These are phyloP conservation scores for Candida pseudofarinosa DNA, from an alignment of 805 yeast species.

Conservation along the genomic window DNA sequence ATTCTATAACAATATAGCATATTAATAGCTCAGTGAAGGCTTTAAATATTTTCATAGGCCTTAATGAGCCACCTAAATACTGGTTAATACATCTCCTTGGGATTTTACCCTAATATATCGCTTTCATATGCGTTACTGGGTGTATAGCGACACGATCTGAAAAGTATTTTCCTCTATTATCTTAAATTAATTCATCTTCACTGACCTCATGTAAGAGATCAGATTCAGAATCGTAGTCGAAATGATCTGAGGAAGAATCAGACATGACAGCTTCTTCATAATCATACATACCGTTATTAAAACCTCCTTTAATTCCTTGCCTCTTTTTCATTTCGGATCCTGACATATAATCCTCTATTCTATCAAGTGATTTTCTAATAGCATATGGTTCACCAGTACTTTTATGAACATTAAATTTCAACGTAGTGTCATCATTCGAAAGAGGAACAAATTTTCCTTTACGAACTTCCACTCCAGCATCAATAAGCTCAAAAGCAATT, in stretches of 20 bases:
- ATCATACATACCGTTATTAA: conserved; percentile 41
- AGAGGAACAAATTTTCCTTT: conserved; percentile 51
- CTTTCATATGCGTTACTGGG: too few relatives aligned
- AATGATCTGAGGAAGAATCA: neutral
- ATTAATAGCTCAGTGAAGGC: neutral
- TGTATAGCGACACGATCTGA: too few relatives aligned
- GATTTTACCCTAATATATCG: too few relatives aligned
- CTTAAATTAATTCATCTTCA: too few relatives aligned
- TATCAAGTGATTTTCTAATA: conserved; percentile 19
- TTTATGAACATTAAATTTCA: conserved; percentile 41
- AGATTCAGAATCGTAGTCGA: neutral
- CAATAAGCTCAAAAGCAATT: conserved; percentile 41
- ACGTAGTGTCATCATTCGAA: conserved; percentile 36
- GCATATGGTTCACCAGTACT: conserved; percentile 38
- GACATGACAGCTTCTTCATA: conserved; percentile 18
- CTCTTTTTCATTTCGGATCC: conserved; percentile 16
- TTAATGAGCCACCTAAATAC: neutral
- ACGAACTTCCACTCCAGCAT: conserved; percentile 43
- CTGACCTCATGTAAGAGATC: too few relatives aligned
- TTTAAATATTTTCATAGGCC: neutral
- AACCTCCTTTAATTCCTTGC: conserved; percentile 14
- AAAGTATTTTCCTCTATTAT: too few relatives aligned
- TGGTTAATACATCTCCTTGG: neutral
- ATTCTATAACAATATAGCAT: neutral
- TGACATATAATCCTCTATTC: conserved; percentile 12